Conservation (phyloP, 345 rosid genomes). For the Brassica cretica region DNA sequence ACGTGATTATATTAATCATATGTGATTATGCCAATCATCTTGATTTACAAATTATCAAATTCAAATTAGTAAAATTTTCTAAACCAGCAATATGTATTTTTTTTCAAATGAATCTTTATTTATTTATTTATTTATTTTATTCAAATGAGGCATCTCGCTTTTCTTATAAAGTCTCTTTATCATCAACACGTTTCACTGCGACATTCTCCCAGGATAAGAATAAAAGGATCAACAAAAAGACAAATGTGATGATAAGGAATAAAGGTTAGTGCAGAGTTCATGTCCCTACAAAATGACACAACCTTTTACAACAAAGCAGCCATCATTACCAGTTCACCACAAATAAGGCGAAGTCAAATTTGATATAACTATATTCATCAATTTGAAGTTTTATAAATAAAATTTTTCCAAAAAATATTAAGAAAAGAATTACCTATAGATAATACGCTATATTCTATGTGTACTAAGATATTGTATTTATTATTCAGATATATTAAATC, state of each 20-base stretch:
- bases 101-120: background rate
- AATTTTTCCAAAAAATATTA: background rate
- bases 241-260: background rate
- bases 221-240: background rate
- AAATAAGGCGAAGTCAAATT: constrained; percentile 20
- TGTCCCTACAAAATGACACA: constrained; percentile 21
- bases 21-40: background rate
- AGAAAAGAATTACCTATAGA: background rate
- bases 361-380: background rate
- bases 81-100: background rate
- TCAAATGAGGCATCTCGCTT: background rate
- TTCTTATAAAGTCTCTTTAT: background rate
- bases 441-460: background rate
- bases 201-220: constrained; percentile 3
- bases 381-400: background rate
- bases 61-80: background rate
- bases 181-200: background rate
- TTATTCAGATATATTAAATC: background rate
- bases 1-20: constrained; percentile 13
- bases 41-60: background rate
- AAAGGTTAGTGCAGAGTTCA: background rate
- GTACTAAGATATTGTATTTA: background rate
- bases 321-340: background rate
- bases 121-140: background rate
- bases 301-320: background rate